Percentiles rank a stretch among this genome's conserved stretches.
Conservation (phyloP, 1,284 basidiomycete species). For the Heliocybe sulcata region DNA sequence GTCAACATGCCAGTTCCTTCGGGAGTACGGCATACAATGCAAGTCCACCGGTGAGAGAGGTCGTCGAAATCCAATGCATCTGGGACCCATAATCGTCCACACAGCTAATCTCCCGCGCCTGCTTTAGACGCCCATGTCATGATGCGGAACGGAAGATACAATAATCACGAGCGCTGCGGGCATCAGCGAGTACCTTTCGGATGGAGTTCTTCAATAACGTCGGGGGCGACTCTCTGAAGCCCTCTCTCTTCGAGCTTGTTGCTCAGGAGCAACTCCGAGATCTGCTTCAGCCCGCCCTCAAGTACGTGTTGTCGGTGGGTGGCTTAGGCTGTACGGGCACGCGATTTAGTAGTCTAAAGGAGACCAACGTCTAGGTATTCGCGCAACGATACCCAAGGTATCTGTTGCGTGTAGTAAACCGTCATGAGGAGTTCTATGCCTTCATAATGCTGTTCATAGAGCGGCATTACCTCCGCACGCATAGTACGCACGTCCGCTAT, state of each 20-base stretch:
- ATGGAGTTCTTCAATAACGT: conserved; percentile 83
- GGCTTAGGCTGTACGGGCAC: conserved; percentile 1
- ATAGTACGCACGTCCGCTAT: conserved; percentile 45
- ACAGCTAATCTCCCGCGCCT: too few relatives aligned
- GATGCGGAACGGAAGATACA: too few relatives aligned
- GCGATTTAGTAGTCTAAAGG: not conserved
- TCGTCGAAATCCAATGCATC: too few relatives aligned
- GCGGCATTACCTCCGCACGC: conserved; percentile 80
- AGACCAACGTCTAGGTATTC: conserved; percentile 62
- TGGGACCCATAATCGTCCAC: too few relatives aligned
- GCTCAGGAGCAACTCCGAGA: conserved; percentile 94
- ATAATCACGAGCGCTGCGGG: not conserved
- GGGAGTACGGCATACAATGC: too few relatives aligned
- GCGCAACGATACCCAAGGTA: conserved; percentile 95
- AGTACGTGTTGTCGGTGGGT: conserved; percentile 84
- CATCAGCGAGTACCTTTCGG: not conserved
- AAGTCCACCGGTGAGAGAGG: too few relatives aligned
- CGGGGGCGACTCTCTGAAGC: conserved; percentile 68
- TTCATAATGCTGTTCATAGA: conserved; percentile 86
- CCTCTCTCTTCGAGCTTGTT: conserved; percentile 92
- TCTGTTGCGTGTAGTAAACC: conserved; percentile 85
- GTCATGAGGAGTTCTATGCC: conserved; percentile 95
- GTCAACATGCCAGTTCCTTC: too few relatives aligned
- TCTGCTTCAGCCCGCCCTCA: conserved; percentile 89
- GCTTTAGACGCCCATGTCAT: not conserved